These are phyloP conservation scores for Paraurostyla sp. DNA, from an alignment of 73 alveolate species.

Conservation along the genomic window DNA sequence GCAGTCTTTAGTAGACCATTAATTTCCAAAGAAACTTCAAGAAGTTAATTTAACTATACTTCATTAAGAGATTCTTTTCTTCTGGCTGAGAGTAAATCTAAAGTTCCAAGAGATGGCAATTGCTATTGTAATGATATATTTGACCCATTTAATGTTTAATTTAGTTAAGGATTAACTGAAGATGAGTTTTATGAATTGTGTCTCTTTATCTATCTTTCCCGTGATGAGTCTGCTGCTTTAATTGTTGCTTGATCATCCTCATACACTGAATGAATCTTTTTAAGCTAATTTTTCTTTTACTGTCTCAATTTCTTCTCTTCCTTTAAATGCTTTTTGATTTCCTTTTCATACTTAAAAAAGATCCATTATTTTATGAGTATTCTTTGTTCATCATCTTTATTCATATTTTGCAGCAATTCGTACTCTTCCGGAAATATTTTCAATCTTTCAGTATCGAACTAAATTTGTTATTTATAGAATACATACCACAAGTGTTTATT, in stretches of 20 bases:
- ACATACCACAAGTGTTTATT: not conserved
- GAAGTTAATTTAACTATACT: not conserved
- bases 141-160: no score
- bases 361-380: not conserved
- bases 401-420: slow-evolving; percentile 8
- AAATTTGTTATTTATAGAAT: no score
- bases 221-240: no score
- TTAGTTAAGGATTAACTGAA: no score
- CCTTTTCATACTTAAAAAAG: slow-evolving; percentile 5
- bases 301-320: not conserved
- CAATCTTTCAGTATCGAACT: slow-evolving; percentile 1
- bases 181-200: no score
- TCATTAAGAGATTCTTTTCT: not conserved
- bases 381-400: slow-evolving; percentile 19
- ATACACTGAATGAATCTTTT: no score
- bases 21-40: not conserved
- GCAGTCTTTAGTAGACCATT: not conserved
- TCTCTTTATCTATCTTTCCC: no score
- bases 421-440: not conserved
- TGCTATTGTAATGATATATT: not conserved
- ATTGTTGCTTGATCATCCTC: no score
- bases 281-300: not conserved
- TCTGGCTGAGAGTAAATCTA: not conserved
- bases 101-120: not conserved
- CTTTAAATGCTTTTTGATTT: not conserved